Base-by-base conservation (phyloP, 2,329 filamentous ascomycete genomes). In the Monilinia aucupariae region DNA sequence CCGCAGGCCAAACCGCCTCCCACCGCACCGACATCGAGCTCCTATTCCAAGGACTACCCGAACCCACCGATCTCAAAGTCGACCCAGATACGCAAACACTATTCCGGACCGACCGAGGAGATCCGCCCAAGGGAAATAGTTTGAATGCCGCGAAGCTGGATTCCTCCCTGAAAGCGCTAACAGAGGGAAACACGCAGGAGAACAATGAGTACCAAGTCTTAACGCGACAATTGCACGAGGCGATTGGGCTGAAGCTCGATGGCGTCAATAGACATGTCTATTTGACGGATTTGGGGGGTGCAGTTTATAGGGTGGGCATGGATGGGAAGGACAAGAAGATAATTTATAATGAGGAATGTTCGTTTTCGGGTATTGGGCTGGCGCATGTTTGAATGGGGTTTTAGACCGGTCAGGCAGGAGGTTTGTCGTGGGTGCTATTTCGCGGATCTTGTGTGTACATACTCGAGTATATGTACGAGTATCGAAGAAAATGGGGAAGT, bases 31-130 rank as follows among this genome's bases (percentile, higher is more conserved):
- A 69, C 37, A 65, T 69, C 13, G 66, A 70, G 13, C 5, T 66
- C 2, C 34, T 71, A 4, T 64, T 71, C n/a, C 79, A 83, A 47
- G 69, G 71, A 0, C 72, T 85, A 10, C 82, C 82, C 0, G 83
- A 85, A 69, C 80, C 81, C 0, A 82, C 86, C 64, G 82, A 86
- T 66, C 72, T 87, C 0, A 82, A 84, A 39, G 68, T 85, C 1
- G 81, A 85, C 20, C 76, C 77, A 15, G 72, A 75, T 0, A 69
- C 70, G 3, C 70, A 76, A 34, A 74, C 71, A 1, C 73, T 87
- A 32, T 86, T 83, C 71, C 86, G 84, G 84, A 85, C 84, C 0
- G 84, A 86, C 66, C 76, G 84, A 0, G 85, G 84, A 4, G 84
- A 86, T 66, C 71, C 80, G 1, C 83, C 83, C 0, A 69, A 72